Conservation (phyloP, 371 early-diverging fungal species). For the Mortierella sp. region DNA sequence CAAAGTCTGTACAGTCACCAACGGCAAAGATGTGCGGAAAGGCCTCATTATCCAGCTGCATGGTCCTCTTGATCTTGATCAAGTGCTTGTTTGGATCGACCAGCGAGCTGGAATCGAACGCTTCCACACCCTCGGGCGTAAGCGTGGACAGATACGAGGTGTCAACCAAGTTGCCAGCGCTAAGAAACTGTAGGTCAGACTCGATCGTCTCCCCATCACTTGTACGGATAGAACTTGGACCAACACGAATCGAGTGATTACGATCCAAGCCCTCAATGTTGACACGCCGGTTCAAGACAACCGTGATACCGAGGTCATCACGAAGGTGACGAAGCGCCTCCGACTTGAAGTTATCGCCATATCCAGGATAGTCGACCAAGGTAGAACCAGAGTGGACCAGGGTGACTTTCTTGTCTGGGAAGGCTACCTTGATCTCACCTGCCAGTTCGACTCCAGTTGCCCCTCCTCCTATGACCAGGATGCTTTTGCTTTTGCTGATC, state of each 20-base stretch:
- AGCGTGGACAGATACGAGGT: slow-evolving; percentile 59
- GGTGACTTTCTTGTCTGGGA: slow-evolving; percentile 58
- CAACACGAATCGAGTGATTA: slow-evolving; percentile 32
- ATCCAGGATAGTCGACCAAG: slow-evolving; percentile 58
- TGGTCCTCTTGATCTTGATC: slow-evolving; percentile 66
- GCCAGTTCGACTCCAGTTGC: slow-evolving; percentile 77
- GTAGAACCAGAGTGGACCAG: slow-evolving; percentile 58
- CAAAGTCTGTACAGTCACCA: slow-evolving; percentile 71
- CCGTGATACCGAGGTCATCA: slow-evolving; percentile 65
- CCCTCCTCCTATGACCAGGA: slow-evolving; percentile 75
- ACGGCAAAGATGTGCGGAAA: slow-evolving; percentile 73
- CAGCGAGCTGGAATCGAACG: slow-evolving; percentile 24
- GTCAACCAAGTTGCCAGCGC: slow-evolving; percentile 57
- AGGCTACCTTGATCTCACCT: slow-evolving; percentile 63
- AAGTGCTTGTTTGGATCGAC: slow-evolving; percentile 40
- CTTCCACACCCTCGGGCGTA: slow-evolving; percentile 39
- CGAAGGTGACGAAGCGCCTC: slow-evolving; percentile 60
- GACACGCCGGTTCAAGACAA: slow-evolving; percentile 71
- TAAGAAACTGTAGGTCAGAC: slow-evolving; percentile 59
- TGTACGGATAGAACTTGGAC: slow-evolving; percentile 53
- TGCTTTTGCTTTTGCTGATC: slow-evolving; percentile 62
- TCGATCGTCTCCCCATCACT: slow-evolving; percentile 55
- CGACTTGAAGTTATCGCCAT: slow-evolving; percentile 57
- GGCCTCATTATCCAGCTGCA: slow-evolving; percentile 69
- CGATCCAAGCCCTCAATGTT: slow-evolving; percentile 32